Conservation (phyloP, 352 stramenopile species). For the Vaucheria bursata region DNA sequence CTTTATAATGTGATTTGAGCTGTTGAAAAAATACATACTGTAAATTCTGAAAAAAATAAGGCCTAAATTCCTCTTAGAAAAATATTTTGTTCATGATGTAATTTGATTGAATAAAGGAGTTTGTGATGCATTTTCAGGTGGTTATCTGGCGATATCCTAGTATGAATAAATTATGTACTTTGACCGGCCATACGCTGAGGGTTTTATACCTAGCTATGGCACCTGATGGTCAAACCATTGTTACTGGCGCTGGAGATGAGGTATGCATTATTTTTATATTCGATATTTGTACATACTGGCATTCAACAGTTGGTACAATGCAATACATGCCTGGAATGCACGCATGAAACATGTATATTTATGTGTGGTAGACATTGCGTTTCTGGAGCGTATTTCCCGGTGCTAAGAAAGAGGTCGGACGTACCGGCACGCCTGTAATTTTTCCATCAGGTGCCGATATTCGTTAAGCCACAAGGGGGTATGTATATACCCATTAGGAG, state of each 20-base stretch:
- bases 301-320: neutral
- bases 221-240: slow-evolving; percentile 89
- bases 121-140: slow-evolving; percentile 65
- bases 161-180: slow-evolving; percentile 88
- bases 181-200: slow-evolving; percentile 78
- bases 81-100: too few species aligned
- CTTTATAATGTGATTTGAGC: too few species aligned
- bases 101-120: too few species aligned
- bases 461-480: too few species aligned
- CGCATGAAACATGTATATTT: neutral
- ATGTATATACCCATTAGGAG: too few species aligned
- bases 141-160: slow-evolving; percentile 92
- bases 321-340: neutral
- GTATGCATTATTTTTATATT: neutral
- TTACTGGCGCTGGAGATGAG: slow-evolving; percentile 92
- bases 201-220: slow-evolving; percentile 93
- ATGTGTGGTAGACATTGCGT: slow-evolving; percentile 63
- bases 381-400: slow-evolving; percentile 96
- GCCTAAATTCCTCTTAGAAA: too few species aligned
- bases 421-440: slow-evolving; percentile 42
- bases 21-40: too few species aligned
- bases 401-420: slow-evolving; percentile 53
- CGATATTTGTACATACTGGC: neutral
- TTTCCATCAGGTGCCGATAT: slow-evolving; percentile 48
- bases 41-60: too few species aligned